Conservation (phyloP, 1,284 basidiomycete genomes). For the Vanrija humicola region DNA sequence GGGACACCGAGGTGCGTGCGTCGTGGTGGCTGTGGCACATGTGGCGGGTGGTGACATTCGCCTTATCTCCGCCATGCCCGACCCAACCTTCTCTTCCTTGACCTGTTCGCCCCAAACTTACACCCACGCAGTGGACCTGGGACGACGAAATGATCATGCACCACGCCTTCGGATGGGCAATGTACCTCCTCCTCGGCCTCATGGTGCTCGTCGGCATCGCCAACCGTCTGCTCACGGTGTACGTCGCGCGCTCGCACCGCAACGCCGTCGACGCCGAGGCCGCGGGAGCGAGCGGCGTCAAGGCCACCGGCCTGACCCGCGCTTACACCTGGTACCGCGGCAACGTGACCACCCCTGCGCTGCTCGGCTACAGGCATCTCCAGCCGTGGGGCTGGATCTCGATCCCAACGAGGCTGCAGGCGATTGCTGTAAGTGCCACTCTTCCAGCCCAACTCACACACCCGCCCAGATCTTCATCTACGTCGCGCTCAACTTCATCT, state of each 20-base stretch:
- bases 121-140: too few relatives aligned
- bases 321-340: not conserved
- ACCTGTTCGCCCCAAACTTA: too few relatives aligned
- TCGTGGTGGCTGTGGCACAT: too few relatives aligned
- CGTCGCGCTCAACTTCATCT: slow-evolving; percentile 26
- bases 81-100: too few relatives aligned
- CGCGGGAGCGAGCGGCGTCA: not conserved
- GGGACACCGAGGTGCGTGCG: too few relatives aligned
- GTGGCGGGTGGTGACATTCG: too few relatives aligned
- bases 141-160: too few relatives aligned
- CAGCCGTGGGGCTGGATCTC: slow-evolving; percentile 24
- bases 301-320: not conserved
- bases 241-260: not conserved
- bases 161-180: not conserved
- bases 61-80: too few relatives aligned
- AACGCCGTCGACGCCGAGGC: too few relatives aligned
- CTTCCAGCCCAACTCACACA: too few relatives aligned
- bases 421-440: slow-evolving; percentile 3
- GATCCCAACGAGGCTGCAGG: slow-evolving; percentile 29
- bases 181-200: not conserved
- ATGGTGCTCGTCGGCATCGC: not conserved
- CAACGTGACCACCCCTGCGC: slow-evolving; percentile 16
- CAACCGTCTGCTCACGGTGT: not conserved
- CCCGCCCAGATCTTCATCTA: slow-evolving; percentile 17
- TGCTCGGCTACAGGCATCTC: slow-evolving; percentile 22